Evolutionary conservation across 345 rosid species (phyloP).

Genomic region (Rubroshorea leprosula): DNA sequence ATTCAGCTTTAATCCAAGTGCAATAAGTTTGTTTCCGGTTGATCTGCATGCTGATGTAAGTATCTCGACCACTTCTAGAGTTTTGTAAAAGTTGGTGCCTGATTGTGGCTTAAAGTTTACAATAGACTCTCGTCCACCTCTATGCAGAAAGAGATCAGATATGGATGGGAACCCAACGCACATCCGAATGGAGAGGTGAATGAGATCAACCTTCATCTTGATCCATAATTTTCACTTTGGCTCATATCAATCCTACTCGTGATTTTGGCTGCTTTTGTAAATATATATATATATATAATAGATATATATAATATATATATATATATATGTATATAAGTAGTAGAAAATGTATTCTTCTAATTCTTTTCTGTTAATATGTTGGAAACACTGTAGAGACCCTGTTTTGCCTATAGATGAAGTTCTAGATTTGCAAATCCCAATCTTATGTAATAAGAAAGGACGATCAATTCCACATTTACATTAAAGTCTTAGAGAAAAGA

Average conservation of each 20-base stretch:
- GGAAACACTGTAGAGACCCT: conserved; percentile 18
- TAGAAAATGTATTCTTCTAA: conserved; percentile 30
- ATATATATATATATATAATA: no score
- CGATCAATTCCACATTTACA: neutral
- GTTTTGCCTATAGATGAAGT: conserved; percentile 1
- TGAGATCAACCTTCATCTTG: conserved; percentile 25
- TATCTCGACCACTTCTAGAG: conserved; percentile 5
- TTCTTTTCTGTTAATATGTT: conserved; percentile 46
- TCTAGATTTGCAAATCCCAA: neutral
- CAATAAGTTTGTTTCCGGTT: conserved; percentile 71
- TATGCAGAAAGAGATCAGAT: conserved; percentile 31
- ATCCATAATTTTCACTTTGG: conserved; percentile 18
- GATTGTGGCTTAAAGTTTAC: no score
- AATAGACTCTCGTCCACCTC: neutral
- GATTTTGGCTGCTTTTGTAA: conserved; percentile 24
- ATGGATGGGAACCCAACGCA: conserved; percentile 18
- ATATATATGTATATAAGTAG: no score
- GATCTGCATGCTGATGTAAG: conserved; percentile 57
- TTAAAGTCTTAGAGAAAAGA: no score
- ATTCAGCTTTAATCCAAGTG: conserved; percentile 53
- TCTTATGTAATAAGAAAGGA: conserved; percentile 21
- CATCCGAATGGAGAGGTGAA: conserved; percentile 27
- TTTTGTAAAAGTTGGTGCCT: neutral
- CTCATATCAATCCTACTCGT: neutral
- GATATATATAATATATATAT: no score